Evolutionary conservation across 78 protist genomes (phyloP).

Genomic region (Dictyostelium firmibasis): DNA sequence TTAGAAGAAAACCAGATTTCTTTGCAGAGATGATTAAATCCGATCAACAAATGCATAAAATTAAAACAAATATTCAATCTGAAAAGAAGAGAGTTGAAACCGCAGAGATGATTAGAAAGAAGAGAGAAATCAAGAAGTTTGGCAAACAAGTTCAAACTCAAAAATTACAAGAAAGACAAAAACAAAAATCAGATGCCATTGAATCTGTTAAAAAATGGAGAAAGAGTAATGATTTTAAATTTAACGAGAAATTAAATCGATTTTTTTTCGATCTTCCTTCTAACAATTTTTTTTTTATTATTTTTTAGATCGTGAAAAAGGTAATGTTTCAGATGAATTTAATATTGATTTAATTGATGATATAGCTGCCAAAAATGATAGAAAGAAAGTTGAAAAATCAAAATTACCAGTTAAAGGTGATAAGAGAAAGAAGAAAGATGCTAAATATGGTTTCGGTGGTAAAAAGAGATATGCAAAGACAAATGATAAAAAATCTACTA

Average conservation of each 20-base stretch:
- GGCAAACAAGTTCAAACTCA: slow-evolving; percentile 87
- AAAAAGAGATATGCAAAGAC: slow-evolving; percentile 61
- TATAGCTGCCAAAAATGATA: background rate
- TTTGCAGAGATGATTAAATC: slow-evolving; percentile 96
- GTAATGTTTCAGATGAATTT: slow-evolving; percentile 69
- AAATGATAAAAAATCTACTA: slow-evolving; percentile 37
- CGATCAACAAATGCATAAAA: slow-evolving; percentile 92
- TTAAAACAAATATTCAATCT: slow-evolving; percentile 44
- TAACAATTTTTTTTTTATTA: background rate
- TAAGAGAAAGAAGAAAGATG: slow-evolving; percentile 58
- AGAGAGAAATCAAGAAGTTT: slow-evolving; percentile 86
- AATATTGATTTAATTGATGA: slow-evolving; percentile 43
- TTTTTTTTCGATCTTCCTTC: too few species aligned
- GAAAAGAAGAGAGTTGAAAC: slow-evolving; percentile 78
- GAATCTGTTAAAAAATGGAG: slow-evolving; percentile 86
- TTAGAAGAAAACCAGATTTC: slow-evolving; percentile 87
- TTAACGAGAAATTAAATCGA: too few species aligned
- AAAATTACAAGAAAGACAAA: slow-evolving; percentile 75
- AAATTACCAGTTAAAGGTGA: slow-evolving; percentile 28
- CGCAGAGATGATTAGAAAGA: slow-evolving; percentile 78
- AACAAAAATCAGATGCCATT: slow-evolving; percentile 79
- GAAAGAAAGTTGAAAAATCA: slow-evolving; percentile 64
- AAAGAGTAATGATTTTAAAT: slow-evolving; percentile 53
- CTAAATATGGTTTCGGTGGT: slow-evolving; percentile 84
- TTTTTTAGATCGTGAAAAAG: slow-evolving; percentile 42